A percentile compares a stretch with the other conserved stretches of the same genome.
These are phyloP conservation scores for Fusarium buxicola DNA, from an alignment of 2,329 filamentous ascomycete species.

Conservation along the genomic window DNA sequence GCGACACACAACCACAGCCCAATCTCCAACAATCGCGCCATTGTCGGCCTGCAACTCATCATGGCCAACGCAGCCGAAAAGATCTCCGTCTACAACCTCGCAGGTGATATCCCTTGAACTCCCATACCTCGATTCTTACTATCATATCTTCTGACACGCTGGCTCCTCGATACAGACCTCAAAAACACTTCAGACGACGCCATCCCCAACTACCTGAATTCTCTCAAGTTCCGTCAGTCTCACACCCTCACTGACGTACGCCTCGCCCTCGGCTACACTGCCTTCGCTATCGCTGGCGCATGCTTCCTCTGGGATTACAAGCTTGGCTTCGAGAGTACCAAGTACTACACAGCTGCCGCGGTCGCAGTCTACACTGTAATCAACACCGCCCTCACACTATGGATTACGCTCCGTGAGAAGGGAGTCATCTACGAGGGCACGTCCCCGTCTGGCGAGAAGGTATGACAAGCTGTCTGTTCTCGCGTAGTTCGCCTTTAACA, in stretches of 20 bases:
- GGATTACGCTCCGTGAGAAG: constrained; percentile 87
- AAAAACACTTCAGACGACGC: constrained; percentile 98
- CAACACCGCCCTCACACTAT: constrained; percentile 82
- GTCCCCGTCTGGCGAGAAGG: constrained; percentile 73
- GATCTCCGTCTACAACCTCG: constrained; percentile 75
- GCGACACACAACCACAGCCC: constrained; percentile 12
- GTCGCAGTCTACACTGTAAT: constrained; percentile 83
- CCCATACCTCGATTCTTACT: constrained; percentile 3
- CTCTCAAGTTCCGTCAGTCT: constrained; percentile 84
- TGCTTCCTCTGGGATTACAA: constrained; percentile 95
- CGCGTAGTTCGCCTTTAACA: constrained; percentile 24
- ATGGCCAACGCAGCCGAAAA: constrained; percentile 60
- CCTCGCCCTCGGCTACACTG: constrained; percentile 83
- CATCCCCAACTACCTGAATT: constrained; percentile 91
- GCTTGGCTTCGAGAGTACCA: constrained; percentile 88
- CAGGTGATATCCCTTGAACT: constrained; percentile 59
- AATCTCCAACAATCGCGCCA: constrained; percentile 1
- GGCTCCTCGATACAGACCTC: constrained; percentile 71
- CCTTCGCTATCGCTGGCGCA: constrained; percentile 81
- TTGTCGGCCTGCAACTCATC: constrained; percentile 12
- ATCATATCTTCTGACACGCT: constrained; percentile 43
- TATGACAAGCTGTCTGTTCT: constrained; percentile 57
- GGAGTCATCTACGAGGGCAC: constrained; percentile 83
- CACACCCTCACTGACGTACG: constrained; percentile 85
- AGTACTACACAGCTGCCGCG: constrained; percentile 81